Conservation (phyloP, 164 flowering plant species). For the Dillenia turbinata region DNA sequence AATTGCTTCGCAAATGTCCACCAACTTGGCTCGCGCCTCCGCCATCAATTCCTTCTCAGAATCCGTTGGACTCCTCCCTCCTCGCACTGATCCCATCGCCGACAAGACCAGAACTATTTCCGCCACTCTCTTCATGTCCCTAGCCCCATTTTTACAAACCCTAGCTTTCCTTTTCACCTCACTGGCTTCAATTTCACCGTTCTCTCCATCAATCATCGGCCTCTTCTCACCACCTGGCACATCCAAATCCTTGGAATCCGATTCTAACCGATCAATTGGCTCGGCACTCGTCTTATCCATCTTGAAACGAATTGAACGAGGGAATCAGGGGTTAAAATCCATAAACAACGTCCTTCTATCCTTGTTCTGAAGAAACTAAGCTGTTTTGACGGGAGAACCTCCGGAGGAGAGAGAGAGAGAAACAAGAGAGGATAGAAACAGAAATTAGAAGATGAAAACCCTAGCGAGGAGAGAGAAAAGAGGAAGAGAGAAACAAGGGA, state of each 20-base stretch:
- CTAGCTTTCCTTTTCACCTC: slow-evolving; percentile 29
- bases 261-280: not conserved
- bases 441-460: slow-evolving; percentile 8
- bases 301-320: not conserved
- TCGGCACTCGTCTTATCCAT: slow-evolving; percentile 16
- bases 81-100: slow-evolving; percentile 60
- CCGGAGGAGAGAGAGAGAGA: slow-evolving; percentile 5
- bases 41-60: slow-evolving; percentile 57
- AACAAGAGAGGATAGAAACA: slow-evolving; percentile 6
- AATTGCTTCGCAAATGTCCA: slow-evolving; percentile 41
- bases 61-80: slow-evolving; percentile 54
- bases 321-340: not conserved
- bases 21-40: slow-evolving; percentile 67
- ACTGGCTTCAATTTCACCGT: not conserved
- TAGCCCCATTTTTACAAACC: slow-evolving; percentile 11
- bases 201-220: slow-evolving; percentile 15
- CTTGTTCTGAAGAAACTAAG: not conserved
- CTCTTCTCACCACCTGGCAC: slow-evolving; percentile 18
- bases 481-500: not conserved
- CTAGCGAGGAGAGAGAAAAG: slow-evolving; percentile 2
- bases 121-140: slow-evolving; percentile 54
- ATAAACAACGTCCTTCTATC: not conserved
- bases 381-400: slow-evolving; percentile 7
- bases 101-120: slow-evolving; percentile 74
- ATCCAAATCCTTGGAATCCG: slow-evolving; percentile 12